Evolutionary conservation across 371 early-diverging fungal genomes (phyloP).

Genomic region (Mucor sp.): DNA sequence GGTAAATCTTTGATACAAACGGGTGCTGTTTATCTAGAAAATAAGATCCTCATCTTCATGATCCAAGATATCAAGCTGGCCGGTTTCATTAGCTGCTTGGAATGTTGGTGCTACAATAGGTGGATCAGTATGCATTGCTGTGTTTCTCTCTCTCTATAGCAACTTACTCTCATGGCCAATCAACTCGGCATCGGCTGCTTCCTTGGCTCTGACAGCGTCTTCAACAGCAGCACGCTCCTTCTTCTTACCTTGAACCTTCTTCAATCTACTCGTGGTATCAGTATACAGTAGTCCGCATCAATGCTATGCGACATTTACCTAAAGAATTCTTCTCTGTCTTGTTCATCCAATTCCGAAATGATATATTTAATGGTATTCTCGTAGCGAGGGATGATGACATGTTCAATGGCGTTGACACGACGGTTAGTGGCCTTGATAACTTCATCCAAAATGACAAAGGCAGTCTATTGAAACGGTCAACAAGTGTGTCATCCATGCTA

Average conservation of each 20-base stretch:
- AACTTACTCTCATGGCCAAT: slow-evolving; percentile 18
- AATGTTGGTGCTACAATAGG: slow-evolving; percentile 22
- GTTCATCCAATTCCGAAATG: slow-evolving; percentile 98
- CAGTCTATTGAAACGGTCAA: slow-evolving; percentile 8
- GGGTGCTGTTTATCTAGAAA: slow-evolving; percentile 11
- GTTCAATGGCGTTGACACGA: slow-evolving; percentile 99
- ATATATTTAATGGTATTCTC: slow-evolving; percentile 99
- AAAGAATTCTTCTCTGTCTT: slow-evolving; percentile 99
- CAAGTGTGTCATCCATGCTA: neutral
- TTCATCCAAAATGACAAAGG: slow-evolving; percentile 96
- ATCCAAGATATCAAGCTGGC: slow-evolving; percentile 50
- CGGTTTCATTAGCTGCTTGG: slow-evolving; percentile 45
- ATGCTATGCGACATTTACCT: slow-evolving; percentile 47
- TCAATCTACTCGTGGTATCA: slow-evolving; percentile 60
- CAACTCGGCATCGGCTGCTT: slow-evolving; percentile 19
- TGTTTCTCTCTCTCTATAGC: neutral
- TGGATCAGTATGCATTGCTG: neutral
- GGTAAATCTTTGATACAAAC: neutral
- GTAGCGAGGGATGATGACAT: slow-evolving; percentile 97
- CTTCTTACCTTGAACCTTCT: slow-evolving; percentile 98
- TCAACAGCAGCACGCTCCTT: slow-evolving; percentile 83
- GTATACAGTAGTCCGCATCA: neutral
- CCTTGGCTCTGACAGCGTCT: slow-evolving; percentile 31
- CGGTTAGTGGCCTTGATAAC: slow-evolving; percentile 99
- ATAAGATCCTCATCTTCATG: slow-evolving; percentile 69